Percentiles rank a stretch among this genome's conserved stretches.
Evolutionary conservation across 2,329 filamentous ascomycete genomes (phyloP).

Genomic region (Fonsecaea multimorphosa): DNA sequence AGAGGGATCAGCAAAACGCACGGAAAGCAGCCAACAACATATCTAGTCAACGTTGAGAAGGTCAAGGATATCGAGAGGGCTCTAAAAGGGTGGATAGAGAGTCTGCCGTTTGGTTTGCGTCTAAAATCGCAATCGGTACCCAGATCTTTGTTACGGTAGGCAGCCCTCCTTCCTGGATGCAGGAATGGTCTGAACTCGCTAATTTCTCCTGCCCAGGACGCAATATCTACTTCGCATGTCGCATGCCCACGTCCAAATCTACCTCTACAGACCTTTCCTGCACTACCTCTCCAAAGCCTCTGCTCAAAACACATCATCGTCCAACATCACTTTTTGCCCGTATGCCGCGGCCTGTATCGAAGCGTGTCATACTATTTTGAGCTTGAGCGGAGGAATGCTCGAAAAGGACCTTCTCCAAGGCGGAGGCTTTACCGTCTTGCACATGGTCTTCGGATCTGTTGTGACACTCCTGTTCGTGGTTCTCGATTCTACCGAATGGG

Average conservation of each 20-base stretch:
- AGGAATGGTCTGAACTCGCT: neutral
- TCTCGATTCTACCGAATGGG: slow-evolving; percentile 7
- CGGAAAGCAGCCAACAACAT: slow-evolving; percentile 4
- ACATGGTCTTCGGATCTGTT: slow-evolving; percentile 8
- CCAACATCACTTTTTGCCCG: neutral
- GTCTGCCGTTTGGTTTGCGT: slow-evolving; percentile 11
- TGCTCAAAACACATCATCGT: neutral
- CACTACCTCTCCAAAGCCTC: slow-evolving; percentile 13
- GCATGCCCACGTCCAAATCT: slow-evolving; percentile 16
- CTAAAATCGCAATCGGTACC: neutral
- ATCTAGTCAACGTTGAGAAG: slow-evolving; percentile 15
- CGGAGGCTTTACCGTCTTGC: slow-evolving; percentile 2
- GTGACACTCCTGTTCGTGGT: slow-evolving; percentile 9
- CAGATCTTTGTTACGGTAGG: slow-evolving; percentile 12
- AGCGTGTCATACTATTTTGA: slow-evolving; percentile 17
- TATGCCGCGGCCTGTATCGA: slow-evolving; percentile 10
- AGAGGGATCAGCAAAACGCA: slow-evolving; percentile 12
- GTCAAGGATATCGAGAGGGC: slow-evolving; percentile 12
- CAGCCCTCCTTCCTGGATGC: neutral
- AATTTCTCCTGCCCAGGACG: neutral
- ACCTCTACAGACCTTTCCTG: slow-evolving; percentile 18
- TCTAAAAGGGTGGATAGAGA: slow-evolving; percentile 11
- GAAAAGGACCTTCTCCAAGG: slow-evolving; percentile 7
- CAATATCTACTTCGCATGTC: slow-evolving; percentile 20
- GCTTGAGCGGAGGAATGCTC: slow-evolving; percentile 1